phyloP scores from a whole-genome alignment of 352 stramenopile genomes.

The Thalassiosira hispida region DNA sequence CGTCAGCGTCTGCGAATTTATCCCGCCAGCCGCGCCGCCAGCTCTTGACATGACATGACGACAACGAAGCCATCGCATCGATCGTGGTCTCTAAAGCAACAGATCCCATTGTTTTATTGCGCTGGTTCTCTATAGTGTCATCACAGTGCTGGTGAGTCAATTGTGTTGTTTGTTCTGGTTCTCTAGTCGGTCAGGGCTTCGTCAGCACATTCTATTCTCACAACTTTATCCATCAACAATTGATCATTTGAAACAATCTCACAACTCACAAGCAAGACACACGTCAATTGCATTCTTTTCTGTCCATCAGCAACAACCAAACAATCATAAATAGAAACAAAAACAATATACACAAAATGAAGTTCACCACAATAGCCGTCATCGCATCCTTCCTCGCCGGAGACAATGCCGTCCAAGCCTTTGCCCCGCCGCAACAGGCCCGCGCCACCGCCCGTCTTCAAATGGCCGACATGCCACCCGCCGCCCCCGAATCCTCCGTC shows the following conservation, averaged over 20 bases:
- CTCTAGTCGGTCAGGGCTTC: too few relatives aligned
- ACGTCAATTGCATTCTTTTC: constrained; percentile 9
- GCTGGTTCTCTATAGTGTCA: too few relatives aligned
- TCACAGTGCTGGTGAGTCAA: too few relatives aligned
- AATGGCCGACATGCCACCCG: constrained; percentile 46
- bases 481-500: constrained; percentile 23
- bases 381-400: constrained; percentile 41
- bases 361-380: constrained; percentile 54
- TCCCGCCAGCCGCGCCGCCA: too few relatives aligned
- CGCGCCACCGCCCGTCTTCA: constrained; percentile 20
- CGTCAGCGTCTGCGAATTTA: too few relatives aligned
- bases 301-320: not conserved
- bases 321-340: constrained; percentile 6
- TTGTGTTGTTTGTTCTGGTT: too few relatives aligned
- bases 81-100: too few relatives aligned
- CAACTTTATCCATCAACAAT: constrained; percentile 9
- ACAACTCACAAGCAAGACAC: constrained; percentile 18
- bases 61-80: too few relatives aligned
- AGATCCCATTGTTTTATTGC: too few relatives aligned
- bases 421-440: constrained; percentile 30
- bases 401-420: constrained; percentile 29
- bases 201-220: too few relatives aligned
- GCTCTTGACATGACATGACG: too few relatives aligned
- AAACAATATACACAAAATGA: constrained; percentile 52
- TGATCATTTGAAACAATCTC: not conserved